Evolutionary conservation across 2,329 filamentous ascomycete species (phyloP).

Genomic region (Fusarium vanettenii): DNA sequence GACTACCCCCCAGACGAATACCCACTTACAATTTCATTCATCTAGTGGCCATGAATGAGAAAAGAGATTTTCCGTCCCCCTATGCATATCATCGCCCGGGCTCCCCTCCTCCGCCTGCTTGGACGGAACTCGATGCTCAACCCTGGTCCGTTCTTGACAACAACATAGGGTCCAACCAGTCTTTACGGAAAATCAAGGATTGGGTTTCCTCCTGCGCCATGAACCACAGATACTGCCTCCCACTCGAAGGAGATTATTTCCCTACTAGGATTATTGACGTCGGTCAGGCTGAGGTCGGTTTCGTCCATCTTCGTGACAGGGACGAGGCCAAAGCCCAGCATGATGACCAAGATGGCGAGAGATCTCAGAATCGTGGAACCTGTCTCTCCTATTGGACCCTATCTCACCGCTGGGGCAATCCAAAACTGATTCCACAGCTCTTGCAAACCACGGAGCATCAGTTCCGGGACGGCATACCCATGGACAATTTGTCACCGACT

Average conservation of each 20-base stretch:
- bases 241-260: not conserved
- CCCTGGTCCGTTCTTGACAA: not conserved
- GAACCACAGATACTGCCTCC: not conserved
- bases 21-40: not conserved
- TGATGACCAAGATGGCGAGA: not conserved
- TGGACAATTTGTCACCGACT: not conserved
- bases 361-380: not conserved
- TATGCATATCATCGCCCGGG: not conserved
- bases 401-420: not conserved
- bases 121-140: not conserved
- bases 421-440: not conserved
- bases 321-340: not conserved
- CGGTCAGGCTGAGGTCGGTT: not conserved
- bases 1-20: not conserved
- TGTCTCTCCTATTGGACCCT: not conserved
- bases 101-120: not conserved
- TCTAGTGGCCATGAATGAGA: not conserved
- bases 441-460: not conserved
- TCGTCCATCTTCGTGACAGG: not conserved
- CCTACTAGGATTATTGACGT: not conserved
- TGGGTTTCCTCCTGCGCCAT: not conserved
- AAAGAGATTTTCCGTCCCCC: not conserved
- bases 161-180: not conserved
- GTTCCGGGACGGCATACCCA: not conserved
- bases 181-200: not conserved